Conservation (phyloP, 768 basidiomycete genomes). For the Terana coerulea region DNA sequence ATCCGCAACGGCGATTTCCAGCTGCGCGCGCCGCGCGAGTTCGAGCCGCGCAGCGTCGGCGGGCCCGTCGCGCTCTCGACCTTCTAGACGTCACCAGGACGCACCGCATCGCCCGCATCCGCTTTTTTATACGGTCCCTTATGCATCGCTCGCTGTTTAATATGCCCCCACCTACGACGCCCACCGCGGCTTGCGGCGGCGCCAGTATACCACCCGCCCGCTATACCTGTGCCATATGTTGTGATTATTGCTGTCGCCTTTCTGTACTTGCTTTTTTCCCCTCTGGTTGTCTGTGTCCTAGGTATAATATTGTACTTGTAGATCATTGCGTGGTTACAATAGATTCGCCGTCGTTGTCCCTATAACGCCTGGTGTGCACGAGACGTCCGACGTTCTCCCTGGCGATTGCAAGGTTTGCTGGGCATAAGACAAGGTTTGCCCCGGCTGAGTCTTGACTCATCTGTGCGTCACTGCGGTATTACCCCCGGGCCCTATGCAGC, state of each 20-base stretch:
- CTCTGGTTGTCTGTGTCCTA: neutral
- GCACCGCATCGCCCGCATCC: neutral
- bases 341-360: too few species aligned
- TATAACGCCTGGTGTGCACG: too few species aligned
- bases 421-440: too few species aligned
- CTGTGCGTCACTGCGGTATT: too few species aligned
- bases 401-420: too few species aligned
- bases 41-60: conserved; percentile 40
- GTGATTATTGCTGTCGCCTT: conserved; percentile 2
- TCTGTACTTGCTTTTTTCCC: neutral
- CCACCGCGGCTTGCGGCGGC: conserved; percentile 3
- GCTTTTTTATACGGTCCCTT: neutral
- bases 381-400: too few species aligned
- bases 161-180: neutral
- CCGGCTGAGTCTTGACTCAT: too few species aligned
- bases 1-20: conserved; percentile 68
- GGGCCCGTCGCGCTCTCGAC: conserved; percentile 57
- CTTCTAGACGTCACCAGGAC: conserved; percentile 34
- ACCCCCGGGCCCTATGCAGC: too few species aligned
- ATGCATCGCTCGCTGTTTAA: neutral
- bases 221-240: neutral
- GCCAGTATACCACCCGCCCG: neutral
- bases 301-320: conserved; percentile 8
- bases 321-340: neutral
- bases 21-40: conserved; percentile 53